These are phyloP conservation scores for Tranzscheliella williamsii DNA, from an alignment of 1,284 basidiomycete genomes.

Conservation along the genomic window DNA sequence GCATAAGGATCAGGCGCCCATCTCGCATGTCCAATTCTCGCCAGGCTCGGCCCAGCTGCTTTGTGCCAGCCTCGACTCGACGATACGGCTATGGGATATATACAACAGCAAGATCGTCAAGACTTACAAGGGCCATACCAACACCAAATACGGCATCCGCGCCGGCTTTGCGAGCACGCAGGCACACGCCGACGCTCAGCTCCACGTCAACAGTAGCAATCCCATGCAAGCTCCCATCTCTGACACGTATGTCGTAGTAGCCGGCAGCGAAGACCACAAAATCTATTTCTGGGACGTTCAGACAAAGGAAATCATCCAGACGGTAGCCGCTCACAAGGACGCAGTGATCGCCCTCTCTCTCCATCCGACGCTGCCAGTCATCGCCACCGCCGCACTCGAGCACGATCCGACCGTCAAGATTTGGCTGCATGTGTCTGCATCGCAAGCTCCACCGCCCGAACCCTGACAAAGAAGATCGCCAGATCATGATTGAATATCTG, in stretches of 20 bases:
- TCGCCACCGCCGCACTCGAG: constrained; percentile 48
- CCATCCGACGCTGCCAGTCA: constrained; percentile 39
- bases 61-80: constrained; percentile 86
- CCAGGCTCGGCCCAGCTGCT: constrained; percentile 87
- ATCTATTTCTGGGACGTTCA: constrained; percentile 90
- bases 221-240: background rate
- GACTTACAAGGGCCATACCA: constrained; percentile 81
- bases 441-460: too few relatives aligned
- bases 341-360: constrained; percentile 24
- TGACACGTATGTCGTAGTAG: constrained; percentile 65
- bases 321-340: constrained; percentile 76
- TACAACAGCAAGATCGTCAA: constrained; percentile 89
- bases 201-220: too few relatives aligned
- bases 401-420: constrained; percentile 43
- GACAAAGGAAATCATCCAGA: constrained; percentile 73
- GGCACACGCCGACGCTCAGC: too few relatives aligned
- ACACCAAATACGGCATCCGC: constrained; percentile 71
- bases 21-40: constrained; percentile 83
- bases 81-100: constrained; percentile 90
- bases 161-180: constrained; percentile 16
- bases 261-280: constrained; percentile 87
- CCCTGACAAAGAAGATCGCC: too few relatives aligned
- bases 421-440: constrained; percentile 12
- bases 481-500: too few relatives aligned
- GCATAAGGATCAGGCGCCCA: constrained; percentile 91